These are phyloP conservation scores for Sclerotinia borealis DNA, from an alignment of 2,329 filamentous ascomycete species.

Conservation along the genomic window DNA sequence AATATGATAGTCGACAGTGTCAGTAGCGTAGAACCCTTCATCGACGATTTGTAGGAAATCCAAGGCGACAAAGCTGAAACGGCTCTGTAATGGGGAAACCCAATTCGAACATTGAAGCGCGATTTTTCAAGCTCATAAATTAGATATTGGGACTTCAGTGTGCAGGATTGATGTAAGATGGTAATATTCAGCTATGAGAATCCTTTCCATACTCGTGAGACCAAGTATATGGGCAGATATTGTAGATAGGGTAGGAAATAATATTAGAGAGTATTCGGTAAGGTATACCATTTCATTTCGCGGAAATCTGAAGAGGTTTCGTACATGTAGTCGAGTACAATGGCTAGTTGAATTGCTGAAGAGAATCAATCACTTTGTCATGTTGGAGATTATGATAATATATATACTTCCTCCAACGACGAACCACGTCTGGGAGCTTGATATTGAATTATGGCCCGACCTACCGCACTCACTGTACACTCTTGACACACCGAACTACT, in stretches of 20 bases:
- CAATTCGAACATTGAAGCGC: too few relatives aligned
- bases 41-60: too few relatives aligned
- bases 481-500: background rate
- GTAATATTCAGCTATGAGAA: rapidly evolving
- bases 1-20: too few relatives aligned
- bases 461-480: background rate
- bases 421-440: too few relatives aligned
- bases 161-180: too few relatives aligned
- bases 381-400: background rate
- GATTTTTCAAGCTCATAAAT: too few relatives aligned
- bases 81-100: too few relatives aligned
- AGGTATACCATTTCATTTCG: background rate
- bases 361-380: background rate
- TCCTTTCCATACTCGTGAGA: background rate
- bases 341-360: background rate
- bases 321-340: background rate
- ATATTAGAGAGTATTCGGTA: background rate
- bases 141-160: too few relatives aligned
- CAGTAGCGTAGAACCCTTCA: too few relatives aligned
- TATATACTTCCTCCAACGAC: background rate
- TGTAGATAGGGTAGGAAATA: too few relatives aligned
- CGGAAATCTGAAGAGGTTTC: background rate
- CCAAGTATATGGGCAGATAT: background rate
- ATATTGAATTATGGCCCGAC: background rate
- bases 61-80: too few relatives aligned